phyloP scores from a whole-genome alignment of 805 yeast genomes.

The Yarrowia sp. region DNA sequence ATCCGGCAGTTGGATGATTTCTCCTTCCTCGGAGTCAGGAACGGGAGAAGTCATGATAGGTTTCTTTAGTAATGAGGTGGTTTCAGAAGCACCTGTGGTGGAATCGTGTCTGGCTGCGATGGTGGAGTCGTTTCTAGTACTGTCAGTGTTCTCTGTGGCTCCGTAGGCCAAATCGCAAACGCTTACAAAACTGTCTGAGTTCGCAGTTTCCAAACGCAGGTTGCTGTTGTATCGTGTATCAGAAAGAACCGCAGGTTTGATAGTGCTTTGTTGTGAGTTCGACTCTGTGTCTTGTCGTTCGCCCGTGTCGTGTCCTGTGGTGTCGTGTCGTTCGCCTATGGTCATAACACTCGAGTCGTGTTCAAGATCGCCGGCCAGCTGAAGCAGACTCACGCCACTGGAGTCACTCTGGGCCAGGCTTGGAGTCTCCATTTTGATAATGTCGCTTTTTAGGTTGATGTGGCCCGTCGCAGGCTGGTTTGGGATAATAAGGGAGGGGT shows the following conservation, averaged over 20 bases:
- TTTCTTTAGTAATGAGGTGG: not conserved
- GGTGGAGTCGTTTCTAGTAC: not conserved
- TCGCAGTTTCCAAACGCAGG: not conserved
- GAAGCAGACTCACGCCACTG: not conserved
- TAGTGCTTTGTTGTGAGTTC: not conserved
- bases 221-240: slow-evolving; percentile 16
- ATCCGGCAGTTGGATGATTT: slow-evolving; percentile 11
- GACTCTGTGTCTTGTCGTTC: too few species aligned
- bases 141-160: too few species aligned
- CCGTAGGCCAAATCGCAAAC: slow-evolving; percentile 8
- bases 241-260: not conserved
- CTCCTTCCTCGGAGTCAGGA: not conserved
- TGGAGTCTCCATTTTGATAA: slow-evolving; percentile 3
- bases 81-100: not conserved
- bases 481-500: not conserved
- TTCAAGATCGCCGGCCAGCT: not conserved
- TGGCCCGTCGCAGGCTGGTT: slow-evolving; percentile 7
- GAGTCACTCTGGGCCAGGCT: not conserved
- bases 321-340: too few species aligned
- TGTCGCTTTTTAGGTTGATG: slow-evolving; percentile 13
- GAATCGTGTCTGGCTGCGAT: not conserved
- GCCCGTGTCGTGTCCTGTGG: too few species aligned
- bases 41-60: not conserved
- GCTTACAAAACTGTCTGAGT: slow-evolving; percentile 1
- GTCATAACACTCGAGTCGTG: not conserved